Evolutionary conservation across 2,329 filamentous ascomycete genomes (phyloP), one percentile per base, ranked within the genome.

Genomic region (Trichoderma sp.): DNA sequence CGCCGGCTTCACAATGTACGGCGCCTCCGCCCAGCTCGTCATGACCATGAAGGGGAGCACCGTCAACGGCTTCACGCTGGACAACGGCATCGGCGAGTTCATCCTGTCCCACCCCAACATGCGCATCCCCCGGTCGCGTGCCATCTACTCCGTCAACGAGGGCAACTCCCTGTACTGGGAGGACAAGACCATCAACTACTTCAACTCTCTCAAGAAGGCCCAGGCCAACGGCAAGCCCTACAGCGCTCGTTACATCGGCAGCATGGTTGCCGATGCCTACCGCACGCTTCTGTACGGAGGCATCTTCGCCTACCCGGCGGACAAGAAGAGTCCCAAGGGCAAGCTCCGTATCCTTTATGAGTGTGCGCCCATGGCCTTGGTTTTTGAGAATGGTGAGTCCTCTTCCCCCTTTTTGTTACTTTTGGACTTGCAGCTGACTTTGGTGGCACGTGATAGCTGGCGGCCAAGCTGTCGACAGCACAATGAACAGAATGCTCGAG

Each of bases 1-100:
- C 39, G 90, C 92, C 25, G 95, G 95, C n/a, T 99, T 99, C 86
- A 99, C 95, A 81, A 99, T 99, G 95, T 99, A 99, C 82, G 95
- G 95, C 77, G 95, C 95, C 73, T 97, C 94, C 3, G 90, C 95
- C 4, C 94, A 98, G 83, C 86, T 99, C 54, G 95, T 99, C 75
- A 91, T 99, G 77, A 99, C 95, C 73, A 97, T 98, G 93, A 92
- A 91, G 81, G 92, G 90, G 72, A 92, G 94, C 71, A 87, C 83
- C 70, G 95, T 99, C 81, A 97, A 98, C 81, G 95, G 95, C 75
- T 99, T 99, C 86, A 99, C 95, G 29, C 89, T 99, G 75, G 95
- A 99, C 83, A 96, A 92, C 79, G 92, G 93, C 19, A 89, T 99
- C 59, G 95, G 95, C 82, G 95, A 99, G 85, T 99, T 99, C 84